These are phyloP conservation scores for Phaeosphaeria sp. DNA, from an alignment of 2,329 filamentous ascomycete genomes.

Conservation along the genomic window DNA sequence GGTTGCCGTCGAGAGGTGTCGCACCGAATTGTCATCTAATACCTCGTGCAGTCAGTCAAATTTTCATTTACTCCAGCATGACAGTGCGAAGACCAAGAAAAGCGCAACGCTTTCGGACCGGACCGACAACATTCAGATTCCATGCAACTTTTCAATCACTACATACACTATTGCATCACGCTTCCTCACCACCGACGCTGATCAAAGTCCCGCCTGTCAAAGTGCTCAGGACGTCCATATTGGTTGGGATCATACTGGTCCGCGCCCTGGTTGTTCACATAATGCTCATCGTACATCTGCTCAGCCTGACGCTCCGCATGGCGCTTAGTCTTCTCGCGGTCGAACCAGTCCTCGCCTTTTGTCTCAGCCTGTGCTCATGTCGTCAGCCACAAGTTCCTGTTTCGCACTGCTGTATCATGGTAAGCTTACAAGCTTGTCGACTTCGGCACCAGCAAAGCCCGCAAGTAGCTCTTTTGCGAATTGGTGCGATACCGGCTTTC, in stretches of 20 bases:
- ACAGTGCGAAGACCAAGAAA: too few relatives aligned
- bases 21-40: too few relatives aligned
- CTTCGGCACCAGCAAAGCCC: slow-evolving; percentile 74
- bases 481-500: slow-evolving; percentile 73
- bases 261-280: slow-evolving; percentile 48
- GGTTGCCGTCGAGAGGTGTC: too few relatives aligned
- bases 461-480: slow-evolving; percentile 81
- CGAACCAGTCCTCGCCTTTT: slow-evolving; percentile 58
- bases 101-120: too few relatives aligned
- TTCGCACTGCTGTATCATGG: not conserved
- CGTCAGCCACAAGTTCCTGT: not conserved
- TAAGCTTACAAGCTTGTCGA: slow-evolving; percentile 41
- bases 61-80: too few relatives aligned
- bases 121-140: too few relatives aligned
- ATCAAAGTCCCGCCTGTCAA: slow-evolving; percentile 39
- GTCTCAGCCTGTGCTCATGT: slow-evolving; percentile 61
- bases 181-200: slow-evolving; percentile 7
- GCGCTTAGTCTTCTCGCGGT: slow-evolving; percentile 57
- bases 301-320: slow-evolving; percentile 53
- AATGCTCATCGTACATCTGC: slow-evolving; percentile 59
- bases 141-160: too few relatives aligned
- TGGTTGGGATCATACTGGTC: slow-evolving; percentile 57
- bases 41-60: too few relatives aligned
- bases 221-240: slow-evolving; percentile 43
- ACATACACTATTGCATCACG: too few relatives aligned